Conservation (phyloP, 2,329 filamentous ascomycete genomes). For the Colletotrichum gloeosporioides region DNA sequence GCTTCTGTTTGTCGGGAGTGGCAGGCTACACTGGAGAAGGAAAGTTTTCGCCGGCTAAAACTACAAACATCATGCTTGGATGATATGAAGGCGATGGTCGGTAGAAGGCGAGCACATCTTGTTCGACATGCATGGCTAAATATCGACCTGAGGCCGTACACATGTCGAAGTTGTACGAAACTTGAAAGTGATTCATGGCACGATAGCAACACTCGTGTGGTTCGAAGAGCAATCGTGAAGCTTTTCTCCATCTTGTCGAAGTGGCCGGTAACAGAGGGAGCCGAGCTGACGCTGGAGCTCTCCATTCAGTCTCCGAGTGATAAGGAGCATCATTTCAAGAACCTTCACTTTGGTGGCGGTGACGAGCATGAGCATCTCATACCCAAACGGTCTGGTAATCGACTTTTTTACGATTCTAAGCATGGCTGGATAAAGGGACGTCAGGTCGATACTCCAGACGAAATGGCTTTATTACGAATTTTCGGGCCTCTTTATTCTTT, state of each 20-base stretch:
- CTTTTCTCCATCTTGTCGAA: constrained; percentile 34
- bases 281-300: constrained; percentile 35
- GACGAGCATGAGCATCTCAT: constrained; percentile 20
- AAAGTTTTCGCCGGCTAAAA: constrained; percentile 32
- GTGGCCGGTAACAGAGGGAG: constrained; percentile 25
- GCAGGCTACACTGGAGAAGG: constrained; percentile 33
- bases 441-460: constrained; percentile 26
- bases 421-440: constrained; percentile 37
- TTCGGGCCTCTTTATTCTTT: constrained; percentile 24
- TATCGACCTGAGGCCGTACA: constrained; percentile 33
- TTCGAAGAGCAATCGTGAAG: constrained; percentile 27
- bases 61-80: constrained; percentile 29
- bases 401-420: constrained; percentile 25
- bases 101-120: constrained; percentile 21
- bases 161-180: constrained; percentile 22
- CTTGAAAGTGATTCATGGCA: not conserved
- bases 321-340: constrained; percentile 37
- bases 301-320: constrained; percentile 38
- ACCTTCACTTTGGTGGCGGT: constrained; percentile 26
- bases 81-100: constrained; percentile 25
- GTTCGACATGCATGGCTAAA: constrained; percentile 34
- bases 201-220: not conserved
- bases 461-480: constrained; percentile 27
- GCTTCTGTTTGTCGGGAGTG: constrained; percentile 41
- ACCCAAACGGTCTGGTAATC: not conserved